phyloP scores from a whole-genome alignment of 108 stramenopile genomes.

The Cyclotella cryptica region DNA sequence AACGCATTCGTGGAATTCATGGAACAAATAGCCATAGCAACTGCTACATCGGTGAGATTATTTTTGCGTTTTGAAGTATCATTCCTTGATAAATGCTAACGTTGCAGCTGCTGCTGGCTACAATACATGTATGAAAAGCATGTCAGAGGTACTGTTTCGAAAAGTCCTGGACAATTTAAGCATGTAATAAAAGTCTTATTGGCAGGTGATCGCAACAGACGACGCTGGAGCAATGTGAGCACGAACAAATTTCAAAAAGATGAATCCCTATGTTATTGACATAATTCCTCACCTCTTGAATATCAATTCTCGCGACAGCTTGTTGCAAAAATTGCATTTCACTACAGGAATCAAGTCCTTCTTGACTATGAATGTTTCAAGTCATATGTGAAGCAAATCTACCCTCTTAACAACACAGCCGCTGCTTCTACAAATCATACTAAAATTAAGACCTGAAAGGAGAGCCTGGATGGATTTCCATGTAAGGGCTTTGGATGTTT shows the following conservation, averaged over 20 bases:
- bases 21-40: constrained; percentile 59
- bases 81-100: too few relatives aligned
- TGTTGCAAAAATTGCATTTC: constrained; percentile 51
- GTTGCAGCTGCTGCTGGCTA: too few relatives aligned
- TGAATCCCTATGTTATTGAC: neutral
- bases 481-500: too few relatives aligned
- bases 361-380: constrained; percentile 71
- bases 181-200: constrained; percentile 62
- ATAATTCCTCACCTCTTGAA: neutral
- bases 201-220: constrained; percentile 40
- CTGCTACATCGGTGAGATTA: constrained; percentile 58
- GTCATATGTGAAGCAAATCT: constrained; percentile 47
- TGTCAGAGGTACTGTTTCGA: constrained; percentile 64
- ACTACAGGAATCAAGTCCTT: constrained; percentile 62
- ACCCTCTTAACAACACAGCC: constrained; percentile 6
- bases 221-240: constrained; percentile 57
- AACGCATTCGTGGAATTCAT: constrained; percentile 55
- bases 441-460: too few relatives aligned
- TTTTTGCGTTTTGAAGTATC: neutral
- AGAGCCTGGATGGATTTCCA: too few relatives aligned
- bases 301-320: constrained; percentile 16
- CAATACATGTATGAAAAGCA: constrained; percentile 26
- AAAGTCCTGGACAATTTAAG: constrained; percentile 71
- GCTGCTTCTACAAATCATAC: neutral
- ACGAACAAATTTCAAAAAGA: neutral